Base-by-base conservation (phyloP, 768 basidiomycete species). In the Tephrocybe sp. region DNA sequence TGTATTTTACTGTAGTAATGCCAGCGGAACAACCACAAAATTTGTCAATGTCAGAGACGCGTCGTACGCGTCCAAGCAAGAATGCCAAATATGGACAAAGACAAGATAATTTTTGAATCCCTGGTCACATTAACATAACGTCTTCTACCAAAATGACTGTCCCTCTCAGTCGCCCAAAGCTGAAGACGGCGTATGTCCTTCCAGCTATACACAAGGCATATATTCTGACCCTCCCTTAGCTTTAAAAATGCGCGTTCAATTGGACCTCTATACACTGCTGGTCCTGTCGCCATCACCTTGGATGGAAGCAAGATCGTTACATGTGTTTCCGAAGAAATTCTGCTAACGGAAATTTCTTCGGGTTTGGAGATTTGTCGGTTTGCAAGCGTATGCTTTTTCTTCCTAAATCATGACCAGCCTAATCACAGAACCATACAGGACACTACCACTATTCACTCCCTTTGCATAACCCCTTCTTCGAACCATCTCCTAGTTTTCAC, bases 221-320 rank as follows among this genome's bases (percentile, higher is more conserved):
- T 19, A 45, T 41, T 22, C 54, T 62, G 10, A 62, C 20, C 13
- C 45, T 22, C n/a, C n/a, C 12, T 13, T 50, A 93, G 91, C 26
- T 93, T 89, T 69, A 87, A 86, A 68, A 90, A 89, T 66, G 74
- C 68, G 16, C 78, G 85, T 47, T 75, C 80, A 11, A 84, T 93
- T 47, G 79, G 77, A 33, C 92, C 95, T 3, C 70, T 96, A 39
- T 90, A 97, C 64, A 98, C 96, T 1, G 82, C 82, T 35, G 97
- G 97, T 26, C 89, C 92, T 13, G 83, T 94, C 22, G 82, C 89
- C 10, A 73, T 91, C 42, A 85, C 91, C 4, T 66, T 72, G 40
- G 91, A 98, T 72, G 94, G 91, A 42, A 74, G 71, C 48, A 84
- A 77, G 68, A 75, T 98, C 30, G 78, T 93, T 45, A 93, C 92